phyloP scores from a whole-genome alignment of 371 early-diverging fungal genomes.

The Mortierella sp. region DNA sequence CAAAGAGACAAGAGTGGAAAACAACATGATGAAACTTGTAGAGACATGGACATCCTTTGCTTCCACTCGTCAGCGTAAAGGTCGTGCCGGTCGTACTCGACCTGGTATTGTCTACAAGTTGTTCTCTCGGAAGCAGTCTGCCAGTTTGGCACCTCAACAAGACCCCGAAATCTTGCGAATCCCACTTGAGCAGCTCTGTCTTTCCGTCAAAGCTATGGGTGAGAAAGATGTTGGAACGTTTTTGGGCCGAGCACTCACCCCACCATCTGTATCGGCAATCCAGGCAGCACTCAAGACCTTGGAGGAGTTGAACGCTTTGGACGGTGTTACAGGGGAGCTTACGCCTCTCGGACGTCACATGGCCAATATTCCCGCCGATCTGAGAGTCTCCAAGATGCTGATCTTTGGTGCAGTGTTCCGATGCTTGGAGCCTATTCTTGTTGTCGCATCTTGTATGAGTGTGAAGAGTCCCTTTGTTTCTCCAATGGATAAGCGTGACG shows the following conservation, averaged over 20 bases:
- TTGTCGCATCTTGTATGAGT: slow-evolving; percentile 84
- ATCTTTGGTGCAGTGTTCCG: slow-evolving; percentile 82
- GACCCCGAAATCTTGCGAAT: slow-evolving; percentile 83
- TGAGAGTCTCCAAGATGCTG: slow-evolving; percentile 89
- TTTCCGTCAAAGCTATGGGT: slow-evolving; percentile 84
- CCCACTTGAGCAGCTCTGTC: slow-evolving; percentile 84
- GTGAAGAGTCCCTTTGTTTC: slow-evolving; percentile 76
- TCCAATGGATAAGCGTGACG: slow-evolving; percentile 72
- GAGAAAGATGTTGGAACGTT: slow-evolving; percentile 67
- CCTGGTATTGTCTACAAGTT: slow-evolving; percentile 85
- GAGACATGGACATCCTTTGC: slow-evolving; percentile 76
- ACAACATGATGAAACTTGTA: slow-evolving; percentile 73
- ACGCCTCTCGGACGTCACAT: slow-evolving; percentile 92
- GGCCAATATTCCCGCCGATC: slow-evolving; percentile 90
- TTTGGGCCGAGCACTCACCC: slow-evolving; percentile 74
- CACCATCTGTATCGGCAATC: slow-evolving; percentile 76
- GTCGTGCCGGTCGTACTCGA: slow-evolving; percentile 93
- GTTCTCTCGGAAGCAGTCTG: slow-evolving; percentile 62
- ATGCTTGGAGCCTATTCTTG: slow-evolving; percentile 84
- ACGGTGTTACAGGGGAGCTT: slow-evolving; percentile 63
- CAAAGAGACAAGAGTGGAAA: slow-evolving; percentile 76
- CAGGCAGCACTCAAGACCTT: slow-evolving; percentile 68
- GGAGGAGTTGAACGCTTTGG: slow-evolving; percentile 68
- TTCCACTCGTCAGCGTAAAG: slow-evolving; percentile 90
- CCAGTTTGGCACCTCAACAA: slow-evolving; percentile 70